phyloP scores from a whole-genome alignment of 164 flowering plant species.

The Tinospora cordifolia region DNA sequence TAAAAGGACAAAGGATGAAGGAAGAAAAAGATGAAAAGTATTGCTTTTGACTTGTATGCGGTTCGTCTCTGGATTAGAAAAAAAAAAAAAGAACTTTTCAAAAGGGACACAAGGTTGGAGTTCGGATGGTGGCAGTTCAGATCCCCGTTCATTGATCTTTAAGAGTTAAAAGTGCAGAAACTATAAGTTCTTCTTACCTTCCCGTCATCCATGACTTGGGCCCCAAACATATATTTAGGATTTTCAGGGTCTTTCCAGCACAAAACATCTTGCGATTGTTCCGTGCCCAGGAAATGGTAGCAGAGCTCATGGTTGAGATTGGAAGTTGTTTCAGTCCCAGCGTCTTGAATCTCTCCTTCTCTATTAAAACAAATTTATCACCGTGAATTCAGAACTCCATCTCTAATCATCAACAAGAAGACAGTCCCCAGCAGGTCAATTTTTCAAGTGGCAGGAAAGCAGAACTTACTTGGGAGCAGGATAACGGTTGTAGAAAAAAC shows the following conservation, averaged over 20 bases:
- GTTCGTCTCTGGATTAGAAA: too few species aligned
- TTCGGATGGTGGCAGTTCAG: too few species aligned
- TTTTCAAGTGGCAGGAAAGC: neutral
- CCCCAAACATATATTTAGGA: conserved; percentile 50
- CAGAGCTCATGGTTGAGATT: conserved; percentile 73
- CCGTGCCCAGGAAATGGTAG: conserved; percentile 84
- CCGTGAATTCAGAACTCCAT: conserved; percentile 5
- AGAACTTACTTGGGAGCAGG: conserved; percentile 83
- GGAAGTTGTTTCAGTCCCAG: conserved; percentile 87
- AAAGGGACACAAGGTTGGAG: too few species aligned
- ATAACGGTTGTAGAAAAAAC: conserved; percentile 87
- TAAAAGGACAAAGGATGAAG: too few species aligned
- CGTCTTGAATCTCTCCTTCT: conserved; percentile 62
- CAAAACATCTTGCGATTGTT: conserved; percentile 82
- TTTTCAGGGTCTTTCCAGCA: conserved; percentile 87
- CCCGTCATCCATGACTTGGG: conserved; percentile 78
- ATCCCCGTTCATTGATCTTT: too few species aligned
- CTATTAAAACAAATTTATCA: conserved; percentile 27
- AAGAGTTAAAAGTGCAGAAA: neutral
- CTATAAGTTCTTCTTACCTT: conserved; percentile 49
- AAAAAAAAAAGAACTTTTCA: too few species aligned
- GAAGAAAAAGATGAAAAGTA: too few species aligned
- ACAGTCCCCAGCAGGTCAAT: too few species aligned
- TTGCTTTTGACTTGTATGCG: too few species aligned
- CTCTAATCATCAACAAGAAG: too few species aligned